These are phyloP conservation scores for Sordariomycetes sp. DNA, from an alignment of 2,329 filamentous ascomycete genomes.

Conservation along the genomic window DNA sequence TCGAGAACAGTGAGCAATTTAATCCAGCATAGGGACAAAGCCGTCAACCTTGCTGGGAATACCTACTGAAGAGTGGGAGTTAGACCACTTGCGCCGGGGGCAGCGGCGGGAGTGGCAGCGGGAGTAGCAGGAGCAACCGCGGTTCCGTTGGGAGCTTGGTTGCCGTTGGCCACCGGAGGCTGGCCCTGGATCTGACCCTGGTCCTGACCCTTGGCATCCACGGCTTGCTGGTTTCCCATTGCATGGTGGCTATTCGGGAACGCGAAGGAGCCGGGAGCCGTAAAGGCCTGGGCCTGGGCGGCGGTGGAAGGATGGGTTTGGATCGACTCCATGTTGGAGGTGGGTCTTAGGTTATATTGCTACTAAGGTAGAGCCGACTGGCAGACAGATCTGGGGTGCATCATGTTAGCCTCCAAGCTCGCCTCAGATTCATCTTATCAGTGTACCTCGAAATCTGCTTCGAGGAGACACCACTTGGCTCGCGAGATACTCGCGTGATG, in stretches of 20 bases:
- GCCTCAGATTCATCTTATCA: neutral
- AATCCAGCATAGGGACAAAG: constrained; percentile 28
- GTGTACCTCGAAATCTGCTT: neutral
- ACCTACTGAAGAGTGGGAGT: constrained; percentile 93
- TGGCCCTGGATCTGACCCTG: constrained; percentile 32
- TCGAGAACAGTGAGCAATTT: constrained; percentile 16
- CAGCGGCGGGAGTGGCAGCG: constrained; percentile 78
- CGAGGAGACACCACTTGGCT: neutral
- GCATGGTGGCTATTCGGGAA: constrained; percentile 79
- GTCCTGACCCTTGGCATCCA: constrained; percentile 24
- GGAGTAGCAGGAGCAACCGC: constrained; percentile 84
- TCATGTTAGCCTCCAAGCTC: neutral
- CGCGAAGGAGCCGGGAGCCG: constrained; percentile 80
- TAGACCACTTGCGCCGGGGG: constrained; percentile 73
- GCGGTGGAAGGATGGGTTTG: constrained; percentile 87
- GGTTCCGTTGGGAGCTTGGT: constrained; percentile 51
- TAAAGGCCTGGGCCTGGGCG: constrained; percentile 90
- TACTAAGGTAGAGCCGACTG: neutral
- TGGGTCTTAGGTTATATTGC: constrained; percentile 8
- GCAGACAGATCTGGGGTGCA: neutral
- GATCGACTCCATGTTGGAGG: constrained; percentile 68
- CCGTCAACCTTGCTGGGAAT: constrained; percentile 13
- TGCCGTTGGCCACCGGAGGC: constrained; percentile 29
- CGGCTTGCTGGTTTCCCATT: constrained; percentile 57
- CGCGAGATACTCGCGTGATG: neutral